phyloP scores from a whole-genome alignment of 129 eudicot genomes.

The Chrysanthemum makinoi region DNA sequence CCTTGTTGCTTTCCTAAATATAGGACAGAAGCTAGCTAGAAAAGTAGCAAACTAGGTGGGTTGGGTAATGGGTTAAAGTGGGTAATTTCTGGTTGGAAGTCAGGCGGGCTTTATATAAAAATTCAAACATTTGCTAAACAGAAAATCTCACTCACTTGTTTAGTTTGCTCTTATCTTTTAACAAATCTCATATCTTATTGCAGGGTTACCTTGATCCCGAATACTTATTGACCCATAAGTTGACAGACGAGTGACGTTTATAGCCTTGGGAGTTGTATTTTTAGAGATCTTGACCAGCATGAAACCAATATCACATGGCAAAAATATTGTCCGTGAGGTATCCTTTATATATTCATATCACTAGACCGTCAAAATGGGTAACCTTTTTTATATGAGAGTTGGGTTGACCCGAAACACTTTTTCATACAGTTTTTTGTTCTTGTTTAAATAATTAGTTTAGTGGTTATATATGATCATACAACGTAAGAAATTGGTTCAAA shows the following conservation, averaged over 20 bases:
- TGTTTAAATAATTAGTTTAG: no score
- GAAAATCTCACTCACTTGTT: no score
- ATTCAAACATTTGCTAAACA: no score
- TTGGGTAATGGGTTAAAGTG: neutral
- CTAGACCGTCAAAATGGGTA: no score
- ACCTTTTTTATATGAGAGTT: no score
- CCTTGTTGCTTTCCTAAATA: neutral
- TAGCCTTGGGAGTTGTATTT: constrained; percentile 91
- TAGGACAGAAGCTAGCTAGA: no score
- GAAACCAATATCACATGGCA: constrained; percentile 72
- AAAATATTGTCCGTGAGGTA: constrained; percentile 92
- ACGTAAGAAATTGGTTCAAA: neutral
- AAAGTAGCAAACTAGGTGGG: no score
- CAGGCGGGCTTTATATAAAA: no score
- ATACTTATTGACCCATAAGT: constrained; percentile 66
- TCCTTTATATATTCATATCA: neutral
- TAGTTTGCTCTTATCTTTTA: neutral
- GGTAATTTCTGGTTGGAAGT: neutral
- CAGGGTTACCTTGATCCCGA: constrained; percentile 98
- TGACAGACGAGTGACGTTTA: constrained; percentile 89
- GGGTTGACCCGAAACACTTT: no score
- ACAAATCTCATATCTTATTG: constrained; percentile 7
- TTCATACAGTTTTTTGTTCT: no score
- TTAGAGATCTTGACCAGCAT: constrained; percentile 80
- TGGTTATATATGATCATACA: neutral